Percentiles rank a stretch among this genome's conserved stretches.
Conservation (phyloP, 495 filamentous ascomycete genomes). For the Gamarada debralockiae region DNA sequence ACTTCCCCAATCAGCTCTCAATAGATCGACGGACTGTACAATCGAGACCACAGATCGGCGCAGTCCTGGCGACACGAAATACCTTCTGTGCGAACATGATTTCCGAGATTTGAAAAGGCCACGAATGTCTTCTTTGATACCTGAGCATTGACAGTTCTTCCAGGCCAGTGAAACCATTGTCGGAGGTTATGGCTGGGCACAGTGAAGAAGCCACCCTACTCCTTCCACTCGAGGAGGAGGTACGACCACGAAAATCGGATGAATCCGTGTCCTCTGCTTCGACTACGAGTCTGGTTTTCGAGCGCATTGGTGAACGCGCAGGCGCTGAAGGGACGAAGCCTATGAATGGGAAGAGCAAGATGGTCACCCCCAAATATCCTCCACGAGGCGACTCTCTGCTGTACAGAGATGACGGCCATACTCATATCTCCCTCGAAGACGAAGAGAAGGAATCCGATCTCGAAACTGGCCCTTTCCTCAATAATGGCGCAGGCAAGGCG, state of each 20-base stretch:
- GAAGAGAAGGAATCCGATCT: constrained; percentile 42
- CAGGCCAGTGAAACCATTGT: constrained; percentile 18
- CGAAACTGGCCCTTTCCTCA: constrained; percentile 32
- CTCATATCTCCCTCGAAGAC: constrained; percentile 24
- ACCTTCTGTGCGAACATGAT: too few relatives aligned
- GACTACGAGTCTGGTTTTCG: constrained; percentile 74
- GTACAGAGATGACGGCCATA: constrained; percentile 16
- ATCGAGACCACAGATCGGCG: too few relatives aligned
- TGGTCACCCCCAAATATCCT: constrained; percentile 21
- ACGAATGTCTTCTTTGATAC: constrained; percentile 1
- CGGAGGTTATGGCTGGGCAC: constrained; percentile 22
- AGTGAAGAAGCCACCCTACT: constrained; percentile 19
- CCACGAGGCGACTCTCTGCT: constrained; percentile 12
- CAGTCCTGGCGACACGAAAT: too few relatives aligned
- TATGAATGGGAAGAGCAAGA: constrained; percentile 15
- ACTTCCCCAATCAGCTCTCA: too few relatives aligned
- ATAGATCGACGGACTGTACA: too few relatives aligned
- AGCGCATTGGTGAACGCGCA: constrained; percentile 56
- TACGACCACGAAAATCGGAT: constrained; percentile 34
- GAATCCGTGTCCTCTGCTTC: constrained; percentile 67
- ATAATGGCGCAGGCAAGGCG: constrained; percentile 26
- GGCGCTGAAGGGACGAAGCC: constrained; percentile 9
- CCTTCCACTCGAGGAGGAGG: constrained; percentile 21
- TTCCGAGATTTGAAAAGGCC: background rate
- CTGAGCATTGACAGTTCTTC: constrained; percentile 13